These are phyloP conservation scores for Carallia pectinifolia DNA, from an alignment of 345 rosid species.

Conservation along the genomic window DNA sequence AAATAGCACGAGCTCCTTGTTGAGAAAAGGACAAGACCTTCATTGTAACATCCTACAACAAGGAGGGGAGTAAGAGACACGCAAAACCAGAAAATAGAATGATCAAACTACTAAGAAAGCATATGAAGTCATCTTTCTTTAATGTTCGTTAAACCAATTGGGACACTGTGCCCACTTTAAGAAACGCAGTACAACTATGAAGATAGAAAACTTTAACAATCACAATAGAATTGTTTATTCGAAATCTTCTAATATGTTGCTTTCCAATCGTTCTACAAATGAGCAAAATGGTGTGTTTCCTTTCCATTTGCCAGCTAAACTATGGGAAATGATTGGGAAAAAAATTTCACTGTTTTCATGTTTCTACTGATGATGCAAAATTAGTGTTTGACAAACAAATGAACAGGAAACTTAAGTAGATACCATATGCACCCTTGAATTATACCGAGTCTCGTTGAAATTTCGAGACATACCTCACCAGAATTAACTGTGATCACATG, in stretches of 20 bases:
- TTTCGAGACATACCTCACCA: conserved; percentile 69
- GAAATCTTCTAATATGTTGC: too few relatives aligned
- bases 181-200: too few relatives aligned
- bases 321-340: background rate
- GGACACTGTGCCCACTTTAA: background rate
- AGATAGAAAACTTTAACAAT: too few relatives aligned
- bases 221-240: too few relatives aligned
- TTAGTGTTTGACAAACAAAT: background rate
- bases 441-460: background rate
- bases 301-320: background rate
- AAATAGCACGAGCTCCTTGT: conserved; percentile 78
- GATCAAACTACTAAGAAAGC: background rate
- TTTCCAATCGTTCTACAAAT: background rate
- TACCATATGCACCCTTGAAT: background rate
- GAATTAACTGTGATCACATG: conserved; percentile 79
- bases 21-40: conserved; percentile 88
- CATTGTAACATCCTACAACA: conserved; percentile 81
- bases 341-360: background rate
- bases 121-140: background rate
- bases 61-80: conserved; percentile 4
- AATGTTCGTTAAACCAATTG: background rate
- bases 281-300: background rate
- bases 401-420: background rate
- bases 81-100: background rate
- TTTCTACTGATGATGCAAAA: background rate